Conservation (phyloP, 768 basidiomycete species). For the Asterophora lycoperdoides region DNA sequence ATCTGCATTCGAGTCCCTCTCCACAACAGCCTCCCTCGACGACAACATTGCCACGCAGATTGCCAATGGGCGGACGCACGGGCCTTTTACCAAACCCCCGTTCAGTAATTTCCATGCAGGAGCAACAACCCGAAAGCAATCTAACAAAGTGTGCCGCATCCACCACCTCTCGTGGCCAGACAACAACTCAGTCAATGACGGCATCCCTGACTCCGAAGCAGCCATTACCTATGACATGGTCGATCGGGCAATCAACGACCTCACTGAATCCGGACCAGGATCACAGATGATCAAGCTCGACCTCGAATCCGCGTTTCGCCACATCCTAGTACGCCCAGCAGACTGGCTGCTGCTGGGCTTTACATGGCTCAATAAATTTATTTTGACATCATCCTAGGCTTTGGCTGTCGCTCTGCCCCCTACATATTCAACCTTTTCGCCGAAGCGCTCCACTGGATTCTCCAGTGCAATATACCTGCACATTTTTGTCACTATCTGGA, state of each 20-base stretch:
- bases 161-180: conserved; percentile 23
- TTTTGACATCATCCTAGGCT: conserved; percentile 27
- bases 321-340: conserved; percentile 25
- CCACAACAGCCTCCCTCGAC: too few species aligned
- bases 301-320: conserved; percentile 33
- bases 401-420: conserved; percentile 30
- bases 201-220: conserved; percentile 27
- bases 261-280: conserved; percentile 20
- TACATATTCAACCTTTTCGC: too few species aligned
- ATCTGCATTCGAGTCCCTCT: conserved; percentile 20
- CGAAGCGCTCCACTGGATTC: too few species aligned
- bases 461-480: too few species aligned
- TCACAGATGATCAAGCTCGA: conserved; percentile 32
- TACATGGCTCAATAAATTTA: conserved; percentile 26
- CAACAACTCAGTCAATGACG: conserved; percentile 25
- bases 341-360: conserved; percentile 33
- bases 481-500: conserved; percentile 31
- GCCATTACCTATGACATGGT: conserved; percentile 29
- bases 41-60: conserved; percentile 7
- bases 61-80: conserved; percentile 13
- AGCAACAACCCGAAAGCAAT: conserved; percentile 18
- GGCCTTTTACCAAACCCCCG: conserved; percentile 20
- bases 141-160: conserved; percentile 22
- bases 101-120: conserved; percentile 18
- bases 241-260: too few species aligned